Evolutionary conservation across 2,329 filamentous ascomycete genomes (phyloP).

Genomic region (Mycocentrospora acerina): DNA sequence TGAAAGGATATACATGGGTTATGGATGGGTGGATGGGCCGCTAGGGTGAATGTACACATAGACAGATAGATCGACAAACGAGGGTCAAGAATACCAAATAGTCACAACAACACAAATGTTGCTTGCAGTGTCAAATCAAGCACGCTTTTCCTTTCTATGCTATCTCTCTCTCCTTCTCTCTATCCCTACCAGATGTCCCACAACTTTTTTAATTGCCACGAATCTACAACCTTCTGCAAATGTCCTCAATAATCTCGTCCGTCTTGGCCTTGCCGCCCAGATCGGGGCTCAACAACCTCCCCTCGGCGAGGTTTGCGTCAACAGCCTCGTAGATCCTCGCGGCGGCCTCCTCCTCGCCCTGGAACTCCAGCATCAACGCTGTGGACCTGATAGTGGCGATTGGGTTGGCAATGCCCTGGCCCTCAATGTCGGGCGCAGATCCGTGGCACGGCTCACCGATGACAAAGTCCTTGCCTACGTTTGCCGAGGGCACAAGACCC

Average conservation of each 20-base stretch:
- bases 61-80: too few species aligned
- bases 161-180: neutral
- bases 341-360: conserved; percentile 82
- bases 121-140: too few species aligned
- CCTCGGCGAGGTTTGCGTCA: conserved; percentile 85
- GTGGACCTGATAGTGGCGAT: conserved; percentile 91
- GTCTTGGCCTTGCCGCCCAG: conserved; percentile 86
- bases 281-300: conserved; percentile 80
- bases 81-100: too few species aligned
- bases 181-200: neutral
- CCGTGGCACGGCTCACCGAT: conserved; percentile 99
- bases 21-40: too few species aligned
- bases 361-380: conserved; percentile 94
- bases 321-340: conserved; percentile 89
- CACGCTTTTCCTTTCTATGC: too few species aligned
- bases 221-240: conserved; percentile 74
- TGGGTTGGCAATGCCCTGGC: conserved; percentile 89
- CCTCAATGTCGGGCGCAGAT: conserved; percentile 92
- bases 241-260: conserved; percentile 82
- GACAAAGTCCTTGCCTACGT: conserved; percentile 90
- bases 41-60: too few species aligned
- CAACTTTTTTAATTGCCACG: neutral
- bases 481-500: conserved; percentile 90
- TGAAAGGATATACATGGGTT: neutral
- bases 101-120: too few species aligned